Base-by-base conservation (phyloP, 148 eudicot species). In the Nepenthes mirabilis region DNA sequence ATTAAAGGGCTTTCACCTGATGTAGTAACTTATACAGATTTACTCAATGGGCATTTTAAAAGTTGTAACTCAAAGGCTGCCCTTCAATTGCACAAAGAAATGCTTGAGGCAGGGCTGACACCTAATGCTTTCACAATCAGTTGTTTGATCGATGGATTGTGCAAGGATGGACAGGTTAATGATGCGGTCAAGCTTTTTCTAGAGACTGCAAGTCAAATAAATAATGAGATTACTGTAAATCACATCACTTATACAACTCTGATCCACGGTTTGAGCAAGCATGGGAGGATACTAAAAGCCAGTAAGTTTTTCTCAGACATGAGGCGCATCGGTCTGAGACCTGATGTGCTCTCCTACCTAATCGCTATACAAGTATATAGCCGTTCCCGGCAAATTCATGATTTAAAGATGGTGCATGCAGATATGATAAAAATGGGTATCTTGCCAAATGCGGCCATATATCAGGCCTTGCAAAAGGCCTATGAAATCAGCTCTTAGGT, bases 1-100 rank as follows among this genome's bases (percentile, higher is more conserved):
- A 79, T 83, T 35, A 91, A 83, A 76, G 88, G 90, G 47, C 58
- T 76, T 49, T 61, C 56, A 43, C 82, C 86, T 33, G 96, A 91
- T 85, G 90, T 85, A 65, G 88, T 91, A 57, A 73, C 76, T 59
- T 88, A 81, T 59, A 81, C 96, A 50, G 54, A 71, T 70, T 64
- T 91, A 67, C 88, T 88, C 12, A 74, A 83, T 75, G 97, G 94
- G 57, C 80, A 83, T 71, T 88, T 83, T 49, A 83, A 82, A 77
- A 77, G 58, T 55, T 64, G 67, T 63, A 72, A 88, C 62, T 60
- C 72, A 2, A 67, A 76, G 59, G 73, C 71, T 68, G 97, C 93
- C 66, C 78, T 88, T 65, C 61, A 58, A 45, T 58, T 87, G 66
- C 68, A 91, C 52, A 83, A 72, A 77, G 85, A 84, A 74, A 91